These are phyloP conservation scores for Pichia californica DNA, from an alignment of 805 yeast genomes.

Conservation along the genomic window DNA sequence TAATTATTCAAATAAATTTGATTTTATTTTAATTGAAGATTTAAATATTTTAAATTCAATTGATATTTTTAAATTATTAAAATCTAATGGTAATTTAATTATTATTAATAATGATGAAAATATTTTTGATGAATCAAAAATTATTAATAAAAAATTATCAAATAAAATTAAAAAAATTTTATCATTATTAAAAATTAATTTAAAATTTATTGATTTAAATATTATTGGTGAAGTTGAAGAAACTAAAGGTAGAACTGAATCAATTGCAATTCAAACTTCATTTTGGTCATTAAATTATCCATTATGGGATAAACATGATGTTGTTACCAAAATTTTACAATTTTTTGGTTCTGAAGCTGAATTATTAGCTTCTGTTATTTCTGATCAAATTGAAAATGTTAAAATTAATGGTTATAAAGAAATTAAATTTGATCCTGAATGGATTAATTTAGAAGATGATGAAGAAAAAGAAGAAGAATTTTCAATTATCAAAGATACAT, in stretches of 20 bases:
- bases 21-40: conserved; percentile 59
- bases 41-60: conserved; percentile 45
- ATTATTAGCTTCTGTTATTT: conserved; percentile 63
- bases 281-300: conserved; percentile 73
- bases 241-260: conserved; percentile 67
- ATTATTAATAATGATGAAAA: conserved; percentile 33
- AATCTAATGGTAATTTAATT: conserved; percentile 50
- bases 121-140: conserved; percentile 37
- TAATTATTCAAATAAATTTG: conserved; percentile 47
- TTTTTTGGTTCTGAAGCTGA: conserved; percentile 81
- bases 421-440: conserved; percentile 30
- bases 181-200: conserved; percentile 44
- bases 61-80: conserved; percentile 58
- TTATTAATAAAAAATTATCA: conserved; percentile 49
- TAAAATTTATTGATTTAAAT: conserved; percentile 57
- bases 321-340: conserved; percentile 72
- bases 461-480: conserved; percentile 36
- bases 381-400: conserved; percentile 55
- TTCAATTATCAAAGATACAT: conserved; percentile 41
- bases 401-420: conserved; percentile 39
- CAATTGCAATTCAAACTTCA: conserved; percentile 71
- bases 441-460: conserved; percentile 20
- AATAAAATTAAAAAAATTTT: conserved; percentile 44
- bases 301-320: conserved; percentile 47
- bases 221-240: conserved; percentile 60